Percentiles rank a stretch among this genome's conserved stretches.
Conservation (phyloP, 2,329 filamentous ascomycete genomes). For the Fusarium floridanum region DNA sequence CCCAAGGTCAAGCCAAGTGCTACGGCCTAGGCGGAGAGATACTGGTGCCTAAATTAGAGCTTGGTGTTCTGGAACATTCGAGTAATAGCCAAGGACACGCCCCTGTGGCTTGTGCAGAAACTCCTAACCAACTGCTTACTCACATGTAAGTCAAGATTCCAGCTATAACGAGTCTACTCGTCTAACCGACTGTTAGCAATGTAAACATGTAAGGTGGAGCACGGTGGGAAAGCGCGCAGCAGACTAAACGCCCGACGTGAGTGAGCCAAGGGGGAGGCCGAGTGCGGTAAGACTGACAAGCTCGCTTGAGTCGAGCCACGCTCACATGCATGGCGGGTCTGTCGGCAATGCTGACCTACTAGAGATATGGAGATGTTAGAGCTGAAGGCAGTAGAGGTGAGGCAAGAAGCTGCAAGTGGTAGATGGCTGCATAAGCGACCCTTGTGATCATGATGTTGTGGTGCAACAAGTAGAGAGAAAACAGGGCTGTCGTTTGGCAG, state of each 20-base stretch:
- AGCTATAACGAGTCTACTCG: not conserved
- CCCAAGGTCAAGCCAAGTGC: no score
- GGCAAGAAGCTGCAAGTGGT: no score
- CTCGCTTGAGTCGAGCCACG: not conserved
- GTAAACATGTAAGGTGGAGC: not conserved
- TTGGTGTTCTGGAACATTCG: no score
- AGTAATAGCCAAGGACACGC: no score
- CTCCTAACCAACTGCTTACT: not conserved
- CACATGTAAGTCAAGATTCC: not conserved
- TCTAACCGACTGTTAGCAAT: not conserved
- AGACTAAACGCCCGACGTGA: not conserved
- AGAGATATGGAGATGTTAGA: not conserved
- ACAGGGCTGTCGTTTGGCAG: not conserved
- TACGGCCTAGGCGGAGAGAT: no score
- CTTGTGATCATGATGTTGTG: not conserved
- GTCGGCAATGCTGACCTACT: not conserved
- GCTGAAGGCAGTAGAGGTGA: not conserved
- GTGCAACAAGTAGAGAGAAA: not conserved
- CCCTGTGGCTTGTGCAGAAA: no score
- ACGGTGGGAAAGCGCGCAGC: not conserved
- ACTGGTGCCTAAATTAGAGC: no score
- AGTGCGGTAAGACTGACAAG: not conserved
- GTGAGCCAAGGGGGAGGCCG: not conserved
- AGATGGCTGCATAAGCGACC: not conserved
- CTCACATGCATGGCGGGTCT: not conserved